A percentile compares a stretch with the other conserved stretches of the same genome.
Evolutionary conservation across 148 eudicot species (phyloP).

Genomic region (Dianthus caryophyllus): DNA sequence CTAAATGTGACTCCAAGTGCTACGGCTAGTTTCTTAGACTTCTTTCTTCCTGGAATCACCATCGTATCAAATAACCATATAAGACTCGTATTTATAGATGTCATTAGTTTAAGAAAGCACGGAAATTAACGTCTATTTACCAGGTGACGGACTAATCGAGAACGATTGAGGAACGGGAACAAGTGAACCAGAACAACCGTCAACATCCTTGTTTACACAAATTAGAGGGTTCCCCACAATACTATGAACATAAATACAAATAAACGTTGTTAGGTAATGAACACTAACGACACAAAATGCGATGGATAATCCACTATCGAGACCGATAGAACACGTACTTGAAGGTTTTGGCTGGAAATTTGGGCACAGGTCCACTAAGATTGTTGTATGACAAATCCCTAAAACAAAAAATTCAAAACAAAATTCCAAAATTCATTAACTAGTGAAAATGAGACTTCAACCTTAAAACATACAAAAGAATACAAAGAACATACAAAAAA

Average conservation of each 20-base stretch:
- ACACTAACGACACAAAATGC: conserved; percentile 19
- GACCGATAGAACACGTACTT: conserved; percentile 71
- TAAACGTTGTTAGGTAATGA: conserved; percentile 8
- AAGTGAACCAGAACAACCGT: conserved; percentile 64
- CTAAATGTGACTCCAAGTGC: conserved; percentile 79
- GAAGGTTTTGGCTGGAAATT: conserved; percentile 73
- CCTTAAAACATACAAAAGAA: conserved; percentile 23
- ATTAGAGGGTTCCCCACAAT: conserved; percentile 68
- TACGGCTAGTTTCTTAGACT: conserved; percentile 62
- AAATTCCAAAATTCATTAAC: conserved; percentile 12
- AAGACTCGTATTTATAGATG: not conserved
- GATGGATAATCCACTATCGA: no score
- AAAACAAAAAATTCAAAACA: conserved; percentile 20
- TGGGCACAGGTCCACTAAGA: conserved; percentile 90
- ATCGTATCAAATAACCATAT: not conserved
- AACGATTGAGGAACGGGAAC: conserved; percentile 57
- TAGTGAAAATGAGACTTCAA: conserved; percentile 17
- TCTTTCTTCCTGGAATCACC: conserved; percentile 43
- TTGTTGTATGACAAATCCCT: conserved; percentile 98
- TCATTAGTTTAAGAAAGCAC: not conserved
- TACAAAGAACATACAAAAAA: conserved; percentile 31
- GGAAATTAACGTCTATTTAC: conserved; percentile 26
- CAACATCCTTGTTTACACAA: conserved; percentile 58
- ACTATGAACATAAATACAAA: conserved; percentile 36
- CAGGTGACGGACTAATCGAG: conserved; percentile 51